Conservation (phyloP, 768 basidiomycete genomes). For the Clitopilus hobsonii region DNA sequence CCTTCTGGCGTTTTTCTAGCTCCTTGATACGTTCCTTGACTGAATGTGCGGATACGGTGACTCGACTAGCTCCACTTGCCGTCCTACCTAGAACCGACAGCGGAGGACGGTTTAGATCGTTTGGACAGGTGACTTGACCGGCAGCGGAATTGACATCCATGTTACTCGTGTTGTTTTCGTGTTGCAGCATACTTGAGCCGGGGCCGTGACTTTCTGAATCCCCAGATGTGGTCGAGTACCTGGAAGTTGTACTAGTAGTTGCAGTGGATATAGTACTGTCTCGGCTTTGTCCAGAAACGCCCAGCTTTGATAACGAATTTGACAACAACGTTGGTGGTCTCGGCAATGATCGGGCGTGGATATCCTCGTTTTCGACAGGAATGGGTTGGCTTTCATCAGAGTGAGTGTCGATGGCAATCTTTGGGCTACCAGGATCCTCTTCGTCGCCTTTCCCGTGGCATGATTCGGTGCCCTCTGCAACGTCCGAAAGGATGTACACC, state of each 20-base stretch:
- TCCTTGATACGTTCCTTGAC: constrained; percentile 39
- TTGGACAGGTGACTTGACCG: too few relatives aligned
- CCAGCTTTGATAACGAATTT: background rate
- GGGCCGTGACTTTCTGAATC: background rate
- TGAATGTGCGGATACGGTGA: constrained; percentile 9
- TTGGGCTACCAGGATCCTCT: too few relatives aligned
- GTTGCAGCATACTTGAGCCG: background rate
- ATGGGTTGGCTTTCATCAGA: background rate
- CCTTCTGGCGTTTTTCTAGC: constrained; percentile 28
- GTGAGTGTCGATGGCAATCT: too few relatives aligned
- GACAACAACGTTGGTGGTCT: background rate
- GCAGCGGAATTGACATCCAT: too few relatives aligned
- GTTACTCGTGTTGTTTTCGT: background rate
- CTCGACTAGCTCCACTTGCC: background rate
- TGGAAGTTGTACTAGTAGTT: background rate
- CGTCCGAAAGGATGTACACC: too few relatives aligned
- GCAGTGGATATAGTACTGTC: background rate
- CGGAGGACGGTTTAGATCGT: background rate
- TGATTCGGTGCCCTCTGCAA: too few relatives aligned
- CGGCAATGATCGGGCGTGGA: background rate
- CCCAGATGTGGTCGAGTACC: background rate
- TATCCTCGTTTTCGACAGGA: background rate
- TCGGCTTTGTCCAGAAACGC: background rate
- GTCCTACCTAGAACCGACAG: background rate
- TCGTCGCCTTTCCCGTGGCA: too few relatives aligned